phyloP scores from a whole-genome alignment of 768 basidiomycete species.

The Mycena latifolia region DNA sequence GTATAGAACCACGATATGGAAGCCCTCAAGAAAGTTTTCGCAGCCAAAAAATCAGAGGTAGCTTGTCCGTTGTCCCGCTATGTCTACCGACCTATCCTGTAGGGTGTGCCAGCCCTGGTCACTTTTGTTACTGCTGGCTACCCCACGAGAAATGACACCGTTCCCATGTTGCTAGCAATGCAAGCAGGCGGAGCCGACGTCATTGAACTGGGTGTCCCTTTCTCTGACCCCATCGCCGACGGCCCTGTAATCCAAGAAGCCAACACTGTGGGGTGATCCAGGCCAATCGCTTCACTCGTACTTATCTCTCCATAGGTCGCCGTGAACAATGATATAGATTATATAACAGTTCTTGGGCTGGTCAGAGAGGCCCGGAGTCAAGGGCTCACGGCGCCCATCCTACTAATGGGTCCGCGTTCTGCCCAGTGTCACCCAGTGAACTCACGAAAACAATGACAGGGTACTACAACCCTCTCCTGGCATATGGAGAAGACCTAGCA shows the following conservation, averaged over 20 bases:
- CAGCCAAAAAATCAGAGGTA: constrained; percentile 71
- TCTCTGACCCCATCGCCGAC: constrained; percentile 97
- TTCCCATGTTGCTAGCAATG: constrained; percentile 91
- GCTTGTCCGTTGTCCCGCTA: constrained; percentile 6
- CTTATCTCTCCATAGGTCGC: constrained; percentile 71
- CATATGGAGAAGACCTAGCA: constrained; percentile 95
- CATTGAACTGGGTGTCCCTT: constrained; percentile 95
- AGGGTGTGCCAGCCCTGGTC: constrained; percentile 75
- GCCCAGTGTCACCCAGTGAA: constrained; percentile 1
- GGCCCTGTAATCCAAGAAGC: constrained; percentile 94
- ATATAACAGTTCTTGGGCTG: constrained; percentile 77
- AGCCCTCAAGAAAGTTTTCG: constrained; percentile 76
- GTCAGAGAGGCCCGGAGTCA: constrained; percentile 83
- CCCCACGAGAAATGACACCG: constrained; percentile 83
- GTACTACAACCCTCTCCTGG: constrained; percentile 96
- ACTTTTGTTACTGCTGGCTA: constrained; percentile 97
- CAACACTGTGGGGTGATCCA: constrained; percentile 79
- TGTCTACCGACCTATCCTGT: neutral
- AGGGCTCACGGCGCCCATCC: constrained; percentile 86
- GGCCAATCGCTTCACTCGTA: neutral
- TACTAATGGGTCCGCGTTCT: constrained; percentile 86
- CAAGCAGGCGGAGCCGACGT: constrained; percentile 94
- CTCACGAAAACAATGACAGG: constrained; percentile 60
- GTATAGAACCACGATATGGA: constrained; percentile 64
- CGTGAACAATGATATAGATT: constrained; percentile 84